phyloP scores from a whole-genome alignment of 805 yeast genomes.

The Candida nonsorbophila region DNA sequence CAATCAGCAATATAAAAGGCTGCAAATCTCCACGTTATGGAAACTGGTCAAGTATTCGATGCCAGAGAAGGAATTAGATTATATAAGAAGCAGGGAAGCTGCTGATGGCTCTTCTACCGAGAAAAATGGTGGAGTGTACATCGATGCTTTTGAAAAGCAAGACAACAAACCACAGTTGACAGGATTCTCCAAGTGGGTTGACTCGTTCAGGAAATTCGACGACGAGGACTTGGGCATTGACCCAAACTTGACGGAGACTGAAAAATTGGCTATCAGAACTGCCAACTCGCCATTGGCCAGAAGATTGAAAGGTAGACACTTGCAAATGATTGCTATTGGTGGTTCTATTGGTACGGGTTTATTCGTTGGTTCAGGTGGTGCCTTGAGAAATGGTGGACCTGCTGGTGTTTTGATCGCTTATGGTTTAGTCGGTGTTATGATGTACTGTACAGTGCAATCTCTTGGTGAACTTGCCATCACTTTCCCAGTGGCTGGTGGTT shows the following conservation, averaged over 20 bases:
- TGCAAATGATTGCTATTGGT: conserved; percentile 69
- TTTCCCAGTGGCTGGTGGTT: conserved; percentile 67
- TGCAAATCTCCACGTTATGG: conserved; percentile 1
- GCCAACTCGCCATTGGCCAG: conserved; percentile 48
- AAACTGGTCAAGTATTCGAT: conserved; percentile 8
- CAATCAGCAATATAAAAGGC: neutral
- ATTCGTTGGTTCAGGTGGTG: conserved; percentile 68
- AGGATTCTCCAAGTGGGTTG: conserved; percentile 18
- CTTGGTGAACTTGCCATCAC: conserved; percentile 59
- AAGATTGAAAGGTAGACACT: conserved; percentile 57
- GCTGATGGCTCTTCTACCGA: conserved; percentile 26
- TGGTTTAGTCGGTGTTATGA: conserved; percentile 50
- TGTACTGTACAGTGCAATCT: conserved; percentile 50
- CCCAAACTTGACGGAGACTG: conserved; percentile 18
- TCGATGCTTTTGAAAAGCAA: conserved; percentile 19
- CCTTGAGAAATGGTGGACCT: conserved; percentile 69
- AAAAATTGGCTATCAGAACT: conserved; percentile 34
- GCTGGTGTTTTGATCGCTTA: conserved; percentile 61
- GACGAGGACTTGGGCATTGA: conserved; percentile 38
- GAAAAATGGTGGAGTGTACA: conserved; percentile 33
- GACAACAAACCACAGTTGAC: conserved; percentile 13
- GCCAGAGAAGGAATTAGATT: conserved; percentile 39
- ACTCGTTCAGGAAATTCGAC: conserved; percentile 28
- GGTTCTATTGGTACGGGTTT: conserved; percentile 87
- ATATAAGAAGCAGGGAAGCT: conserved; percentile 32